Evolutionary conservation across 2,329 filamentous ascomycete species (phyloP), one percentile per base, ranked within the genome.

Genomic region (Paramyrothecium roridum): DNA sequence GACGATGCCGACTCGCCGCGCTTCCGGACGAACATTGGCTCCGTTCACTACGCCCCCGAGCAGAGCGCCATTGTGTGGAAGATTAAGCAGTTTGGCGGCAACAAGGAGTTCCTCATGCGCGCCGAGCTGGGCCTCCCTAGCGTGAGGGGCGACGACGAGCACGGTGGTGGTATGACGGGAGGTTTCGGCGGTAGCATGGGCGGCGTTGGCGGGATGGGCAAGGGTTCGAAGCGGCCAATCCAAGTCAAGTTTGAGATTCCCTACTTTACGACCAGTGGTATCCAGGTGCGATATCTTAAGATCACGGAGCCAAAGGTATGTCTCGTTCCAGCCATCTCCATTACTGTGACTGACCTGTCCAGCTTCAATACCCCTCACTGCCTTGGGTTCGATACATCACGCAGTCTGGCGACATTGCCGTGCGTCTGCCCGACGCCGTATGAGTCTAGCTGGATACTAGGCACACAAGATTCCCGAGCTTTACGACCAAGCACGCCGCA

Each of bases 221-320:
- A 98, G 78, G 90, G 90, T 20, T 84, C 85, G 55, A 99, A 98
- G 82, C 81, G 95, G 64, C 95, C 95, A 1, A 99, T 99, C 67
- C 93, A 93, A 73, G 95, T 99, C 78, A 99, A 99, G 79, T 99
- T 99, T 72, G 95, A 99, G 79, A 99, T 99, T 69, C 95, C 95
- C n/a, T 99, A 99, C 76, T 99, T 99, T 72, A 99, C 95, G n/a
- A 99, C 96, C 3, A 96, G 90, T 76, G 95, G 95, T 61, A 99
- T 99, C 64, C 96, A 99, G 75, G 95, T 99, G 67, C 86, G 95
- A 67, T 99, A 99, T 73, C 76, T 99, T 73, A 99, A 99, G 83
- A 99, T 99, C 68, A 98, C 96, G 61, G 95, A 99, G 76, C 95
- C 95, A 49, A 99, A 99, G 91, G 93, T 96, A 79, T 67, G 84